Conservation (phyloP, 306 rosid genomes). For the Castanopsis chinensis region DNA sequence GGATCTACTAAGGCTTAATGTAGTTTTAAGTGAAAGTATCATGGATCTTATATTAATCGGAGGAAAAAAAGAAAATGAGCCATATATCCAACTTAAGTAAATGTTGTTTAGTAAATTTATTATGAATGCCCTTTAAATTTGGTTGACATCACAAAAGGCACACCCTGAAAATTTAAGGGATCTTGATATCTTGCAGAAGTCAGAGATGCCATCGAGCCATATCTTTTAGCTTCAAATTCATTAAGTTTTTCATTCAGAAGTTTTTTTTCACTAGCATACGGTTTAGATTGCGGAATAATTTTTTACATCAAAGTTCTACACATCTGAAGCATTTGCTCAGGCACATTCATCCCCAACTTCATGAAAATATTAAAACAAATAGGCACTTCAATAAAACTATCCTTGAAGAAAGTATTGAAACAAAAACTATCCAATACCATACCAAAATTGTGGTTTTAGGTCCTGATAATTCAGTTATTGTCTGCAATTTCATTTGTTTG, state of each 20-base stretch:
- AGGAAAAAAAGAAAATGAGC: too few relatives aligned
- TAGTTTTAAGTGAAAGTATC: too few relatives aligned
- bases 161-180: constrained; percentile 29
- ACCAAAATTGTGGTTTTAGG: constrained; percentile 82
- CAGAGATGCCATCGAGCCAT: constrained; percentile 81
- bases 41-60: too few relatives aligned
- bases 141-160: background rate
- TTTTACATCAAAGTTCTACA: constrained; percentile 80
- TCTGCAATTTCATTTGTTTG: constrained; percentile 31
- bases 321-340: constrained; percentile 88
- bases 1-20: too few relatives aligned
- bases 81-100: too few relatives aligned
- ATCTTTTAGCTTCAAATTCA: constrained; percentile 87
- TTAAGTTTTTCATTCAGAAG: constrained; percentile 43
- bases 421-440: constrained; percentile 7
- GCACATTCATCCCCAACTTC: constrained; percentile 88
- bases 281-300: constrained; percentile 68
- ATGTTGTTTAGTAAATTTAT: too few relatives aligned
- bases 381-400: background rate
- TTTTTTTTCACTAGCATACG: constrained; percentile 31
- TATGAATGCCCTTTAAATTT: too few relatives aligned
- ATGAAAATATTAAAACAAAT: constrained; percentile 13
- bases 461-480: constrained; percentile 74
- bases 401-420: background rate
- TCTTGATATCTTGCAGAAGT: constrained; percentile 68